A percentile compares a stretch with the other conserved stretches of the same genome.
phyloP scores from a whole-genome alignment of 495 filamentous ascomycete species.

The Symbiotaphrina buchneri region DNA sequence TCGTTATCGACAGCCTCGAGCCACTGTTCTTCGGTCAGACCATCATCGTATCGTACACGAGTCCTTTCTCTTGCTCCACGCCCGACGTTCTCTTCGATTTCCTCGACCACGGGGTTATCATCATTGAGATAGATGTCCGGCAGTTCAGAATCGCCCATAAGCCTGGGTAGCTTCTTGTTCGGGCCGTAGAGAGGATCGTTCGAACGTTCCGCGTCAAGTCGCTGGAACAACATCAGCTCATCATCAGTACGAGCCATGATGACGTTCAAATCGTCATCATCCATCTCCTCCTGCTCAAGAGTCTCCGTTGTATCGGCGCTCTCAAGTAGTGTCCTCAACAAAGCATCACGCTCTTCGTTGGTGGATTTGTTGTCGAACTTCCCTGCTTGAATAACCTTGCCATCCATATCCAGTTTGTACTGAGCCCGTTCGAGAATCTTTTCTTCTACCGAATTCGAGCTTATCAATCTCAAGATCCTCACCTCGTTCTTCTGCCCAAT shows the following conservation, averaged over 20 bases:
- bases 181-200: constrained; percentile 46
- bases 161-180: constrained; percentile 41
- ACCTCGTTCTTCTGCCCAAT: constrained; percentile 99
- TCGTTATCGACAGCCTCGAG: constrained; percentile 82
- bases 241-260: constrained; percentile 23
- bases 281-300: constrained; percentile 76
- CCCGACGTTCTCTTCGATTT: constrained; percentile 52
- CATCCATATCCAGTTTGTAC: constrained; percentile 97
- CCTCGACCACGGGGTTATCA: constrained; percentile 58
- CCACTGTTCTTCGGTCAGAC: constrained; percentile 97
- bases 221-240: constrained; percentile 15
- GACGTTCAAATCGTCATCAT: constrained; percentile 89
- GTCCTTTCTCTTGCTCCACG: constrained; percentile 88
- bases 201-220: constrained; percentile 49
- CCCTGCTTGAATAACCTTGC: constrained; percentile 97
- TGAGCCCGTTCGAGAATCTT: constrained; percentile 95
- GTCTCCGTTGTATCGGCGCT: constrained; percentile 72
- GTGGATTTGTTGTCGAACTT: constrained; percentile 99
- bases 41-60: constrained; percentile 86
- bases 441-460: constrained; percentile 90
- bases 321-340: constrained; percentile 79
- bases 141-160: constrained; percentile 74
- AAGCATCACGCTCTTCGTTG: constrained; percentile 90
- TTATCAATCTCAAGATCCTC: constrained; percentile 84
- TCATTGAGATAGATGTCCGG: constrained; percentile 86